These are phyloP conservation scores for Verticillium nonalfalfae DNA, from an alignment of 2,329 filamentous ascomycete species.

Conservation along the genomic window DNA sequence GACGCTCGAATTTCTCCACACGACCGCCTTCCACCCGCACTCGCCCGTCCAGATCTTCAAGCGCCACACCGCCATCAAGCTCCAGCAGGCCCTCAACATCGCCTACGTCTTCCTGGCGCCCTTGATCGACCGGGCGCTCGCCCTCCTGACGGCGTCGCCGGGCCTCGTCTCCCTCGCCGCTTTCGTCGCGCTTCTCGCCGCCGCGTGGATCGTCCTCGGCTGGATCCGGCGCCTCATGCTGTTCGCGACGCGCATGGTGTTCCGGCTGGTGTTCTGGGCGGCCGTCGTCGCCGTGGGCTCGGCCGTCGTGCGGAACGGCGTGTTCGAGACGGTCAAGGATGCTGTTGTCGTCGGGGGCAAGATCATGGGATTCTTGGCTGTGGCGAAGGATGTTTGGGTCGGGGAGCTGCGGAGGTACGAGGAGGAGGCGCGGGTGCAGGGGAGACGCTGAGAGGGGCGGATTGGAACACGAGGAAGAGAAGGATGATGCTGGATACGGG, in stretches of 20 bases:
- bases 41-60: constrained; percentile 36
- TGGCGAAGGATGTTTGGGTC: constrained; percentile 48
- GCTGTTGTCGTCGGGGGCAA: constrained; percentile 33
- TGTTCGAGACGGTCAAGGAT: constrained; percentile 59
- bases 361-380: constrained; percentile 37
- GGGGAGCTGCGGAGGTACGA: constrained; percentile 53
- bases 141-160: constrained; percentile 28
- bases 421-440: constrained; percentile 30
- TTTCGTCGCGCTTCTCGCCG: constrained; percentile 47
- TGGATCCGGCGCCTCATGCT: constrained; percentile 67
- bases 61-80: constrained; percentile 22
- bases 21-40: constrained; percentile 38
- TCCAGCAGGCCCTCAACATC: constrained; percentile 19
- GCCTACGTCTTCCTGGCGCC: constrained; percentile 36
- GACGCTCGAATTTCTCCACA: constrained; percentile 34
- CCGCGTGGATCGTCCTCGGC: constrained; percentile 61
- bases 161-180: constrained; percentile 37
- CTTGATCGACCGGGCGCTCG: constrained; percentile 30
- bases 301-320: constrained; percentile 58
- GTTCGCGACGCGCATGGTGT: constrained; percentile 66
- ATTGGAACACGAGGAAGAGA: not conserved
- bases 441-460: constrained; percentile 5
- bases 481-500: too few species aligned
- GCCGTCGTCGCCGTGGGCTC: constrained; percentile 46
- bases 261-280: constrained; percentile 60